phyloP scores from a whole-genome alignment of 805 yeast species.

The Ogataea neopini region DNA sequence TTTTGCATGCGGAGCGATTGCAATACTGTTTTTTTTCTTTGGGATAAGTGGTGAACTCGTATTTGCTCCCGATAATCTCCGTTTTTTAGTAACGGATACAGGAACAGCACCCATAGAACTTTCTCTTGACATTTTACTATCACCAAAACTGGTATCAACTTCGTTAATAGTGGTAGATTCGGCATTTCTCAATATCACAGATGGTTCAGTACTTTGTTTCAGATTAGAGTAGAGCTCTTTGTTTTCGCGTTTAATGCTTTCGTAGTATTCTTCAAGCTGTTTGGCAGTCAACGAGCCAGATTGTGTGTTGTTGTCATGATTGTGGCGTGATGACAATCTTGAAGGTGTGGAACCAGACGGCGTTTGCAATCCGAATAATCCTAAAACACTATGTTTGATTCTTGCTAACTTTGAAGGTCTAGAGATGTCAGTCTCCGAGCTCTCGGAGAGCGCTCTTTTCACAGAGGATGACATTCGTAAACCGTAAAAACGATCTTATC shows the following conservation, averaged over 20 bases:
- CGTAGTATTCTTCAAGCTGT: constrained; percentile 31
- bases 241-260: constrained; percentile 27
- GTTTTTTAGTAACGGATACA: constrained; percentile 1
- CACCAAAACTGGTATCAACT: constrained; percentile 3
- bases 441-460: constrained; percentile 17
- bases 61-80: constrained; percentile 7
- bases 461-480: constrained; percentile 14
- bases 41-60: constrained; percentile 5
- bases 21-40: neutral
- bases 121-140: neutral
- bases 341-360: neutral
- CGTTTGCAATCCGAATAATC: constrained; percentile 7
- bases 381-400: constrained; percentile 14
- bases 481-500: neutral
- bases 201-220: constrained; percentile 10
- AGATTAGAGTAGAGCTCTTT: constrained; percentile 20
- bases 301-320: constrained; percentile 2
- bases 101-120: neutral
- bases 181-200: constrained; percentile 8
- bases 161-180: constrained; percentile 17
- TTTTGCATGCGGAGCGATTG: neutral
- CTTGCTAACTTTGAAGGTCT: constrained; percentile 22
- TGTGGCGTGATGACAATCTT: constrained; percentile 2
- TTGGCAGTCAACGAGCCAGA: constrained; percentile 27
- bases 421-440: constrained; percentile 6